Conservation (phyloP, 2,329 filamentous ascomycete genomes). For the Clonostachys sp. region DNA sequence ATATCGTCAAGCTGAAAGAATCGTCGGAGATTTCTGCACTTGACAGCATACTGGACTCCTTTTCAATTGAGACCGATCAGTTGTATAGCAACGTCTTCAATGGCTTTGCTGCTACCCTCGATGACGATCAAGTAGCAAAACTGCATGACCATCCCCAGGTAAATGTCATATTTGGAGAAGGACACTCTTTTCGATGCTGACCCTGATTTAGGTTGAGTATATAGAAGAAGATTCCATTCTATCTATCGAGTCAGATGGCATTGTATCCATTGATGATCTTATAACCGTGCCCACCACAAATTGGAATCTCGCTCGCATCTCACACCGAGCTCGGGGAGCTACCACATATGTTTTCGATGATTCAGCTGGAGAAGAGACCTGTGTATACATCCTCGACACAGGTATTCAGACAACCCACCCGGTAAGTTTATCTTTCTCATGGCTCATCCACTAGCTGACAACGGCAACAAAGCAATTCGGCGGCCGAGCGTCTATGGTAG, state of each 20-base stretch:
- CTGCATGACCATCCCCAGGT: conserved; percentile 16
- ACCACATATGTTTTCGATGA: conserved; percentile 24
- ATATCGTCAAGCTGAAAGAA: conserved; percentile 10
- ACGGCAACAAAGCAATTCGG: conserved; percentile 11
- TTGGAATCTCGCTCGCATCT: conserved; percentile 28
- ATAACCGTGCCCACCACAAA: too few relatives aligned
- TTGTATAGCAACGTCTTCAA: conserved; percentile 7
- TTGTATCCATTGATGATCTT: conserved; percentile 6
- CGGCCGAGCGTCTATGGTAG: conserved; percentile 14
- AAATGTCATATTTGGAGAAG: too few relatives aligned
- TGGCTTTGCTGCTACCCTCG: conserved; percentile 19
- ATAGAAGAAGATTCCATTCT: conserved; percentile 28
- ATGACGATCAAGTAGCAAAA: conserved; percentile 12
- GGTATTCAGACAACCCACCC: conserved; percentile 25
- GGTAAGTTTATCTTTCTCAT: conserved; percentile 12
- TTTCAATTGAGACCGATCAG: conserved; percentile 5
- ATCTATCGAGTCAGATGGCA: conserved; percentile 33
- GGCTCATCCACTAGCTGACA: too few relatives aligned
- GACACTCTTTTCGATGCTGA: too few relatives aligned
- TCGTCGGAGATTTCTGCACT: neutral
- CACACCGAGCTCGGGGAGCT: conserved; percentile 13
- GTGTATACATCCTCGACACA: conserved; percentile 36
- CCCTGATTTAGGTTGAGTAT: conserved; percentile 16
- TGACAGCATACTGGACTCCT: conserved; percentile 1
- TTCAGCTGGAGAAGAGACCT: conserved; percentile 25